phyloP scores from a whole-genome alignment of 2,329 filamentous ascomycete genomes.

The Arthrobotrys conoides region DNA sequence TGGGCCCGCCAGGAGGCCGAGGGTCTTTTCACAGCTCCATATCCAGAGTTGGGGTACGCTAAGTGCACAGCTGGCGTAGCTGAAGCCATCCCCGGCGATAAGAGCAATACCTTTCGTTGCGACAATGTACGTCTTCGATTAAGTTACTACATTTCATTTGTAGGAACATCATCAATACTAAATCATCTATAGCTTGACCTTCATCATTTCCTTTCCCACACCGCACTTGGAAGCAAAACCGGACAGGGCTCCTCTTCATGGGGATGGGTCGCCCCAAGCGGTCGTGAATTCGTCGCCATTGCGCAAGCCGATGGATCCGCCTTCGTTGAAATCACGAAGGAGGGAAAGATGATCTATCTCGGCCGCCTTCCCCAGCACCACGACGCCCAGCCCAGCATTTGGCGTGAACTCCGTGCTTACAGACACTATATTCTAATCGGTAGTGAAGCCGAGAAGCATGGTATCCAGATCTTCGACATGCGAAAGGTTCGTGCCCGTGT shows the following conservation, averaged over 20 bases:
- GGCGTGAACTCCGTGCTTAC: constrained; percentile 66
- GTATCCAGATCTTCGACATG: constrained; percentile 77
- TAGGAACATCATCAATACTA: neutral
- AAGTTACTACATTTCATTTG: neutral
- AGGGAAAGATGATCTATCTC: constrained; percentile 62
- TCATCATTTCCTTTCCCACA: constrained; percentile 67
- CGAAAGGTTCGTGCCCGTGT: constrained; percentile 64
- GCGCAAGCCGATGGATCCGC: constrained; percentile 63
- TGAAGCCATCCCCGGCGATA: constrained; percentile 37
- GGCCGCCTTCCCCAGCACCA: constrained; percentile 63
- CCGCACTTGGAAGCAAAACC: constrained; percentile 66
- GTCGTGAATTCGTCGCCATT: constrained; percentile 62
- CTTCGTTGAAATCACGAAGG: constrained; percentile 63
- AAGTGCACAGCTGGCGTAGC: constrained; percentile 42
- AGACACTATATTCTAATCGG: constrained; percentile 68
- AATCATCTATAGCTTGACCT: constrained; percentile 65
- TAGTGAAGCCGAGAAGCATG: constrained; percentile 70
- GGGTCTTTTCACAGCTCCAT: constrained; percentile 42
- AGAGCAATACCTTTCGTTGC: constrained; percentile 53
- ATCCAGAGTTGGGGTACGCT: constrained; percentile 51
- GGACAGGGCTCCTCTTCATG: constrained; percentile 65
- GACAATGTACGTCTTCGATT: constrained; percentile 36
- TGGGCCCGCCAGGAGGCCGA: constrained; percentile 40
- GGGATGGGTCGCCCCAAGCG: constrained; percentile 64
- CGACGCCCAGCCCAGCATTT: constrained; percentile 59